A percentile compares a stretch with the other conserved stretches of the same genome.
phyloP scores from a whole-genome alignment of 2,329 filamentous ascomycete species.

The Exophiala alcalophila region DNA sequence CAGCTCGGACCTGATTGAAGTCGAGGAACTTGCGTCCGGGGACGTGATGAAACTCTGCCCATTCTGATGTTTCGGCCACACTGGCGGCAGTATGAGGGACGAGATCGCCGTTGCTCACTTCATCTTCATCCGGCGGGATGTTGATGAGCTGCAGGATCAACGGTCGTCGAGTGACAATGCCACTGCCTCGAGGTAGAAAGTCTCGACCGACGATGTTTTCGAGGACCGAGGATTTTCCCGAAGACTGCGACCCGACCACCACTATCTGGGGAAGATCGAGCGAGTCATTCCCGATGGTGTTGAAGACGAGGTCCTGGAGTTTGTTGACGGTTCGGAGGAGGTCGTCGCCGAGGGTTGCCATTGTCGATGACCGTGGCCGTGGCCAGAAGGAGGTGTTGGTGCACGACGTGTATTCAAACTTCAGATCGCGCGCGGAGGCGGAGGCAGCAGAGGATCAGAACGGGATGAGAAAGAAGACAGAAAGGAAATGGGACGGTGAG shows the following conservation, averaged over 20 bases:
- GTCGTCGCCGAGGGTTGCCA: constrained; percentile 95
- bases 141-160: constrained; percentile 98
- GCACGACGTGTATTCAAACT: too few species aligned
- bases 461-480: constrained; percentile 8
- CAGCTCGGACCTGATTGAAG: constrained; percentile 88
- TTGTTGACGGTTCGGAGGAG: constrained; percentile 95
- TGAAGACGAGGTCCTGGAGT: constrained; percentile 97
- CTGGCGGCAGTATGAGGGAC: constrained; percentile 75
- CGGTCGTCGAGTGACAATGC: constrained; percentile 91
- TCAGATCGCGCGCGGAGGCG: too few species aligned
- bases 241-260: constrained; percentile 96
- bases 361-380: constrained; percentile 40
- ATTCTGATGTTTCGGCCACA: constrained; percentile 65
- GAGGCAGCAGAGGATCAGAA: constrained; percentile 1
- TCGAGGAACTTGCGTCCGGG: constrained; percentile 85
- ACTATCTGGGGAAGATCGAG: constrained; percentile 98
- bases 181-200: constrained; percentile 92
- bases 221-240: constrained; percentile 95
- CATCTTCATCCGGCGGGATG: constrained; percentile 62
- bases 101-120: constrained; percentile 56
- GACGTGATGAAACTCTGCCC: constrained; percentile 96
- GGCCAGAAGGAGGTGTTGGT: constrained; percentile 5
- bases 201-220: constrained; percentile 98
- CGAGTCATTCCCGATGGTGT: constrained; percentile 98
- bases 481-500: constrained; percentile 1